Evolutionary conservation across 352 stramenopile species (phyloP).

Genomic region (Pythium rhizo-oryzae): DNA sequence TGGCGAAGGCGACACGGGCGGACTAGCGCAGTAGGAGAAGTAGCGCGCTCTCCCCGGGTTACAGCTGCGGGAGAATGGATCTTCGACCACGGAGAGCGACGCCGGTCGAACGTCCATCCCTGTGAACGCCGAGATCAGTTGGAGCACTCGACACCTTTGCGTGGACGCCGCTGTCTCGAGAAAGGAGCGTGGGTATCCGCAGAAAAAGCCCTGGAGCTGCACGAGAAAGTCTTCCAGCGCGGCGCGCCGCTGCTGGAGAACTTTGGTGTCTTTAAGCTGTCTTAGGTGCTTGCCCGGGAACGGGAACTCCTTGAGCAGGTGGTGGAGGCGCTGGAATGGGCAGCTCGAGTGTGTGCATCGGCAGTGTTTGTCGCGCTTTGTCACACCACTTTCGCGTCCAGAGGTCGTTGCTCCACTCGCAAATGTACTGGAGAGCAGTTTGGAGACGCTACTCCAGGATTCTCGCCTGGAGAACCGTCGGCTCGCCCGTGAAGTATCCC

Average conservation of each 20-base stretch:
- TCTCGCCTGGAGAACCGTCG: not conserved
- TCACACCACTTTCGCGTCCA: not conserved
- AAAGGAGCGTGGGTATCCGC: conserved; percentile 49
- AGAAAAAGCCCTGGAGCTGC: conserved; percentile 49
- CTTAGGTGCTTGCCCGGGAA: conserved; percentile 64
- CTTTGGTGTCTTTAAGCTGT: conserved; percentile 26
- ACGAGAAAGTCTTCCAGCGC: conserved; percentile 59
- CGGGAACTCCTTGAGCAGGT: conserved; percentile 45
- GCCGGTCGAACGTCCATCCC: conserved; percentile 3
- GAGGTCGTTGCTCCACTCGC: no score
- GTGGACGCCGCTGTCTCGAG: conserved; percentile 42
- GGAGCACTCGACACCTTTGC: conserved; percentile 44
- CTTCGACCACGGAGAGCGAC: not conserved
- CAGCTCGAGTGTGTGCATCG: conserved; percentile 55
- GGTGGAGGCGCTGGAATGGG: conserved; percentile 51
- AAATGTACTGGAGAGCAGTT: not conserved
- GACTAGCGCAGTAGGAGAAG: not conserved
- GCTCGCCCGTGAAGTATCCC: not conserved
- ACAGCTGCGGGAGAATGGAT: not conserved
- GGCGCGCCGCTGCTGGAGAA: conserved; percentile 44
- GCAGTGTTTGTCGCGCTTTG: conserved; percentile 13
- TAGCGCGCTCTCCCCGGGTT: not conserved
- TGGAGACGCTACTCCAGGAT: conserved; percentile 5
- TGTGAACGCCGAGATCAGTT: not conserved
- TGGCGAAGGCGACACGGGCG: not conserved